These are phyloP conservation scores for Colletotrichum siamense DNA, from an alignment of 2,329 filamentous ascomycete species.

Conservation along the genomic window DNA sequence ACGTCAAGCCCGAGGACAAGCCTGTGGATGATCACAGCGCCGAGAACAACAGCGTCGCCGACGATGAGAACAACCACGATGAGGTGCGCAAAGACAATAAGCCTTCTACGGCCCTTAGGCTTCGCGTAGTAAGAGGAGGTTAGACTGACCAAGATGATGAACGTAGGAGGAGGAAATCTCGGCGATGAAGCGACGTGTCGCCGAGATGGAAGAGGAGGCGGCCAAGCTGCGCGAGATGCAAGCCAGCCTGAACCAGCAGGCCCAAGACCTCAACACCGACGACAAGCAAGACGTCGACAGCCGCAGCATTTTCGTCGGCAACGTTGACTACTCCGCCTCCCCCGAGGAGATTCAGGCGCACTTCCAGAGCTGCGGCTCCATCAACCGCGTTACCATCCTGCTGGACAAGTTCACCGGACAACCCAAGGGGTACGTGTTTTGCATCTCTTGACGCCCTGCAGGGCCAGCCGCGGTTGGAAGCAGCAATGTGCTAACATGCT, in stretches of 20 bases:
- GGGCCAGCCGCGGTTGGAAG: not conserved
- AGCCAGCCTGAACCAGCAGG: conserved; percentile 82
- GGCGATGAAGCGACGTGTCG: conserved; percentile 85
- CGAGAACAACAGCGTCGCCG: conserved; percentile 29
- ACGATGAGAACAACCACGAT: conserved; percentile 50
- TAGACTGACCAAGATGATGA: conserved; percentile 20
- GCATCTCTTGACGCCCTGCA: not conserved
- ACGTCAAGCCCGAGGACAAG: conserved; percentile 32
- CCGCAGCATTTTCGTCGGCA: conserved; percentile 96
- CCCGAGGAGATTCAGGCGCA: conserved; percentile 98
- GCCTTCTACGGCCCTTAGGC: conserved; percentile 11
- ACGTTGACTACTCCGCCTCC: conserved; percentile 96
- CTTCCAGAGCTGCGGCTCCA: conserved; percentile 95
- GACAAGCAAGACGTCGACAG: conserved; percentile 91
- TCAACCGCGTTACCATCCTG: conserved; percentile 97
- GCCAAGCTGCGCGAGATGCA: conserved; percentile 89
- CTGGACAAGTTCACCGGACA: conserved; percentile 98
- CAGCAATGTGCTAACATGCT: not conserved
- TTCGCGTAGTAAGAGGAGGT: conserved; percentile 24
- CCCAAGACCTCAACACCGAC: conserved; percentile 76
- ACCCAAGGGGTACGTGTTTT: conserved; percentile 85
- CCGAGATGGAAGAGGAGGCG: conserved; percentile 90
- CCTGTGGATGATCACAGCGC: conserved; percentile 34
- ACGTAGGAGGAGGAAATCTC: conserved; percentile 80
- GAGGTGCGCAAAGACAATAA: conserved; percentile 43